Base-by-base conservation (phyloP, 1,284 basidiomycete species). In the Microstroma glucosiphilum region DNA sequence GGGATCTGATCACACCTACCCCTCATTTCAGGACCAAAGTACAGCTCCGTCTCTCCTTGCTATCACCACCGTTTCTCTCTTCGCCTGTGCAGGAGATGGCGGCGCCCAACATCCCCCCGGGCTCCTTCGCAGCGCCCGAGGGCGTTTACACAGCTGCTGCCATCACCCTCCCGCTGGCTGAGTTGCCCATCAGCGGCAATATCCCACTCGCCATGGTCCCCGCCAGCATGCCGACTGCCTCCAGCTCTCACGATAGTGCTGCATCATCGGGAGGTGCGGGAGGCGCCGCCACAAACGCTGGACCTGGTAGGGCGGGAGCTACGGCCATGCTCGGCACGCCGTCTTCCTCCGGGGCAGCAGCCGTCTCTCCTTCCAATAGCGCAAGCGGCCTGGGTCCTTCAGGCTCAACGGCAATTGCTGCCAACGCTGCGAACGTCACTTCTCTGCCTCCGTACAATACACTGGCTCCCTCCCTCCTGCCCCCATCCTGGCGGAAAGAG, bases 101-200 rank as follows among this genome's bases (percentile, higher is more conserved):
- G 30, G 30, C 30, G 30, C 30, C 30, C 30, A 37, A 37, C 9
- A 9, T 37, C 4, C 30, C 30, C 30, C 30, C 30, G 30, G 30
- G 30, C 30, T 54, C 51, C 21, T 54, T 54, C 21, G 13, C 51
- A 17, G 51, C 51, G 19, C 51, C 51, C 19, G 51, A 54, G 21
- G 51, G 51, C 51, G 21, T 25, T 2, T 54, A 23, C 25, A 54
- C 51, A 6, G 21, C 19, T 19, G 13, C 51, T 21, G 19, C 51
- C n/a, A 21, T 54, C 21, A 25, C 21, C 13, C 21, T 26, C 21
- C 25, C 51, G 21, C 26, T 19, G 13, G 15, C 21, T 21, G 51
- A 54, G 51, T 25, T 54, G 15, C 51, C 51, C n/a, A 7, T 54
- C 13, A 54, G 51, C 51, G 51, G 51, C 26, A 21, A 54, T 23